Base-by-base conservation (phyloP, 2,329 filamentous ascomycete genomes). In the Microsporum ferrugineum region DNA sequence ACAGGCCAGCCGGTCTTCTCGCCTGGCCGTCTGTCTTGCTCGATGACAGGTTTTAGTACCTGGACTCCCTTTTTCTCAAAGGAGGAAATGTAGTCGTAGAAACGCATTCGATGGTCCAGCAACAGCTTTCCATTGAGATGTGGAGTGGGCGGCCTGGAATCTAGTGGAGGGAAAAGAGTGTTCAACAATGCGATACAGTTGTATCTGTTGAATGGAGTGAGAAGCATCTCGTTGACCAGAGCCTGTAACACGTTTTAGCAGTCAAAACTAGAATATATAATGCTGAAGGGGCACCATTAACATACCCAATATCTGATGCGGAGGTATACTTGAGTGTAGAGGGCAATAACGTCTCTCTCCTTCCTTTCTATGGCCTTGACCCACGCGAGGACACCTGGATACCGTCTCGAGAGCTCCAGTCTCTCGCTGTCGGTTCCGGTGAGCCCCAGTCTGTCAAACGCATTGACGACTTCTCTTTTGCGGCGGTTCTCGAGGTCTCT, bases 131-230 rank as follows among this genome's bases (percentile, higher is more conserved):
- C 70, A 6, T 79, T 82, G 62, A 86, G 70, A 58, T 81, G 77
- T 33, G 77, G 72, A 7, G 81, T 82, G 3, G 80, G 81, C 53
- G 72, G 71, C 27, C 72, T 71, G 10, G 72, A 71, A 49, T 76
- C 75, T 47, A 80, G 76, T 1, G 84, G 83, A 5, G 84, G 84
- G 64, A 86, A 83, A 34, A 87, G 75, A 7, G 84, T 87, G 72
- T 87, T 87, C 58, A 87, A 79, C 79, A 87, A 84, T 59, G 83
- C 84, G 64, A 86, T 77, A 68, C 84, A 85, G 69, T 86, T 86
- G 67, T 80, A 78, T 70, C 84, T 85, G 74, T 83, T 83, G 72
- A 84, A 85, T 0, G 83, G 83, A 36, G 79, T 75, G 34, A 85
- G 75, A 31, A 82, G 80, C 66, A 87, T 78, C 66, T 87, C 84